Evolutionary conservation across 345 rosid genomes (phyloP), one percentile per base, ranked within the genome.

Genomic region (Pistacia atlantica): DNA sequence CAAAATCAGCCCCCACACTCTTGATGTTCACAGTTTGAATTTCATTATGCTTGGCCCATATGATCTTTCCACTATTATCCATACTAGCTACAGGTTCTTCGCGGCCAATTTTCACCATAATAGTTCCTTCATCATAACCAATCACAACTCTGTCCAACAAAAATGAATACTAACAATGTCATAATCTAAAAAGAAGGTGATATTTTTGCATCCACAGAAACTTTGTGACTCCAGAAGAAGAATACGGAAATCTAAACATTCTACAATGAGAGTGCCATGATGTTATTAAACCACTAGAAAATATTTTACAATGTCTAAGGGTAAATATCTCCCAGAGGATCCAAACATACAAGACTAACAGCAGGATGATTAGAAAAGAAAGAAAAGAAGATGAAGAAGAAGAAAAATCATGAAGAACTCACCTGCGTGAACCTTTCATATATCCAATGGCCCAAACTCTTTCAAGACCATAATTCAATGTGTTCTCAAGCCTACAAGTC

Each of bases 21-120:
- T 94, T 97, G 82, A 97, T 90, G 84, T 97, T 97, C 68, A 93
- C 97, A 62, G 99, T 97, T 84, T 97, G 99, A 83, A 97, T 90
- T 85, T 97, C 99, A 87, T 97, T 97, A 82, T 94, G 99, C 89
- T 94, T 97, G 37, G 99, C 98, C 99, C 99, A 97, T 80, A 94
- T 94, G 84, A 97, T 94, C 86, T 97, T 97, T 71, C 99, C 99
- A 73, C 96, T 90, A 79, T 87, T 97, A 80, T 97, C 99, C 99
- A 97, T 97, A 85, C 99, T 97, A 67, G 99, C 98, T 17, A 97
- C 98, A 79, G 99, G 99, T 71, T 88, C 92, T 84, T 97, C 99
- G 59, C 96, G 91, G 67, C 99, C 99, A 61, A 97, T 90, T 90
- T 97, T 97, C 75, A 97, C 97, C 99, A 97, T 97, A 73, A 97